Evolutionary conservation across 805 yeast species (phyloP), one percentile per base, ranked within the genome.

Genomic region (Lachancea meyersii): DNA sequence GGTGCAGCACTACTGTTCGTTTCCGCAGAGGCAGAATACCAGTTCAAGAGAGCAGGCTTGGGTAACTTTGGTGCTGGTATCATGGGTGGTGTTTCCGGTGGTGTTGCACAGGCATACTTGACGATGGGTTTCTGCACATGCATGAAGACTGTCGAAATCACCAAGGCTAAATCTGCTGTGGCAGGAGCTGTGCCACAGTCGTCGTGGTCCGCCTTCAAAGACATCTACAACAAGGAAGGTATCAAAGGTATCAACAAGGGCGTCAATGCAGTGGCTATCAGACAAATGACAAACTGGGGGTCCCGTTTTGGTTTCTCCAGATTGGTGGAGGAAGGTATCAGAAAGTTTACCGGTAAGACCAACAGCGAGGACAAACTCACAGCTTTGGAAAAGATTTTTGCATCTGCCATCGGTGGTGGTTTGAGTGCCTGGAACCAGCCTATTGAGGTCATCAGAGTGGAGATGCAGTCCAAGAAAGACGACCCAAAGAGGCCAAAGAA

Each of bases 251-350:
- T 93, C 63, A 91, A 93, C 70, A 88, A 85, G 70, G 98, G 98
- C 65, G 97, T 91, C 46, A 91, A 91, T 62, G 98, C 98, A 7
- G 97, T 91, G 46, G 97, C 97, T n/a, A 82, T 91, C 52, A 82
- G 98, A 70, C 98, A 93, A 65, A 84, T 87, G 86, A 91, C 97
- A 53, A 93, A 93, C 68, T 93, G 98, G 98, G 98, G 98, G 40
- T 87, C 97, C 16, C 77, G 98, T 62, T 91, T 89, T 58, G 98
- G 97, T 27, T 74, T 93, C 31, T 76, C 95, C 2, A 78, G 98
- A 61, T 75, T 89, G 58, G 94, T 95, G 24, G 98, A 93, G 71
- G 91, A 86, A 54, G 71, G 68, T 3, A 87, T 93, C 57, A 80
- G 86, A 60, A 72, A 69, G 35, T 38, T 73, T 11, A 76, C 80